phyloP scores from a whole-genome alignment of 2,329 filamentous ascomycete species.

The Botrytis cinerea region DNA sequence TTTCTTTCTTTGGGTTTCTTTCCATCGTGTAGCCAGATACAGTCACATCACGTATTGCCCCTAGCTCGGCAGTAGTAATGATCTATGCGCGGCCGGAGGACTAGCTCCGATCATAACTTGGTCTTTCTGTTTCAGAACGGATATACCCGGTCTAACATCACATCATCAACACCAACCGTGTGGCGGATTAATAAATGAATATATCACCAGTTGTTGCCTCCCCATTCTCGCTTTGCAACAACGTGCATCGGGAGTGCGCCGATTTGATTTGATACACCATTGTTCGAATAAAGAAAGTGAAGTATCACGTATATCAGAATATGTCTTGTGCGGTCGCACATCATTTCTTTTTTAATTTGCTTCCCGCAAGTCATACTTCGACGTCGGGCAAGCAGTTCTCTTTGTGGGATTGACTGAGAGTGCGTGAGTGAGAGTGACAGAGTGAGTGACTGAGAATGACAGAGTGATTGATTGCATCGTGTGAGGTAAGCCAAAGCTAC shows the following conservation, averaged over 20 bases:
- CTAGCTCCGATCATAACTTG: not conserved
- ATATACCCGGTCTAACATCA: not conserved
- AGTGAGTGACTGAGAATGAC: not conserved
- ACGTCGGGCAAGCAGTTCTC: not conserved
- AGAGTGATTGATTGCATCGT: not conserved
- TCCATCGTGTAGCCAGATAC: not conserved
- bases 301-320: not conserved
- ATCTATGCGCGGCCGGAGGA: not conserved
- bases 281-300: not conserved
- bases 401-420: not conserved
- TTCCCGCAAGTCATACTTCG: not conserved
- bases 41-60: not conserved
- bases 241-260: not conserved
- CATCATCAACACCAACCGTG: not conserved
- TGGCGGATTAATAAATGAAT: not conserved
- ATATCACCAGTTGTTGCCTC: not conserved
- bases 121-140: not conserved
- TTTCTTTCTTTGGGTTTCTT: not conserved
- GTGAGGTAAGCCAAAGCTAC: not conserved
- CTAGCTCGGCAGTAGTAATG: not conserved
- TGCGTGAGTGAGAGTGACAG: too few species aligned
- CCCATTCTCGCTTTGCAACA: not conserved
- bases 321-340: not conserved
- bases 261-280: not conserved
- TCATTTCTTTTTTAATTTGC: not conserved